Base-by-base conservation (phyloP, 108 stramenopile genomes). In the Conticribra guillardii region DNA sequence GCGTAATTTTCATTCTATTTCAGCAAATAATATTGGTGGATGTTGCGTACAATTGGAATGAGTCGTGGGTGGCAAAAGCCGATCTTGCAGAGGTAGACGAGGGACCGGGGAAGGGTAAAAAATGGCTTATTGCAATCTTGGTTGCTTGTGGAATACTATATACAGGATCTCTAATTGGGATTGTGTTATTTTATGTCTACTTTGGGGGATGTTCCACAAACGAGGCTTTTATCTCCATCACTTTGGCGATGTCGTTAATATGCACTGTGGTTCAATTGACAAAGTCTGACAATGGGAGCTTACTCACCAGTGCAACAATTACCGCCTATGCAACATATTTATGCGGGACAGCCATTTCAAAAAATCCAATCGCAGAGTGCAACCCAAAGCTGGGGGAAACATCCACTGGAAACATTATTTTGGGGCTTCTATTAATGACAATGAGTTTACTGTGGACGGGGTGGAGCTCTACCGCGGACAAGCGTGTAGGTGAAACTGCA, bases 11-110 rank as follows among this genome's bases (percentile, higher is more conserved):
- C 80, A 79, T 87, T 57, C 15, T 94, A 16, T 48, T 92, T 3
- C 85, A 93, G 55, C 93, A 94, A 77, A 54, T 96, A 5, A 85
- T 96, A 46, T 68, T 96, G 59, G 69, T 96, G 41, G 96, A 96
- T 64, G 34, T 94, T 52, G 96, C 96, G 0, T 87, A 89, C 70
- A 90, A 91, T 63, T 93, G 90, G 89, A 94, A 94, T 56, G 90
- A 92, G 34, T 73, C 80, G 19, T 94, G 92, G 93, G 80, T 96
- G n/a, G 81, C 73, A 3, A 91, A 89, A 54, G 71, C 87, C 15
- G 85, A 94, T 37, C 54, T 80, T 32, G 89, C 86, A 14, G 93
- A 90, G 48, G 47, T 53, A 28, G 75, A 67, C 2, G 84, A 89
- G 71, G 89, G 92, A 47, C 22, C 31, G 16, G 93, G 87, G 22